These are phyloP conservation scores for Trichosporon asahii DNA, from an alignment of 1,284 basidiomycete species.

Conservation along the genomic window DNA sequence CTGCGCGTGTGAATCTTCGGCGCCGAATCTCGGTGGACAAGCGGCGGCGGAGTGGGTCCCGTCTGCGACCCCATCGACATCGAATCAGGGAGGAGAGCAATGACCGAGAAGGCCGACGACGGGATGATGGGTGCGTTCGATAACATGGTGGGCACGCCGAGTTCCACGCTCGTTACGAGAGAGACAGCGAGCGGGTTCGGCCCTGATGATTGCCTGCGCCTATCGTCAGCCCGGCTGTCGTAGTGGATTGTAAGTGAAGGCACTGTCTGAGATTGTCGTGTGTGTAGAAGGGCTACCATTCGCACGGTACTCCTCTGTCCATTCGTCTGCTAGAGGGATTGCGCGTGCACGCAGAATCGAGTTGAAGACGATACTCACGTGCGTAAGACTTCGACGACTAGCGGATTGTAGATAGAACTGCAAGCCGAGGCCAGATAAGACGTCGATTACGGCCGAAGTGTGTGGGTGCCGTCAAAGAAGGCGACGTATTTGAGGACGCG, in stretches of 20 bases:
- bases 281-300: too few species aligned
- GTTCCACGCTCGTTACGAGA: background rate
- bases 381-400: background rate
- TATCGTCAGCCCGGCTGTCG: background rate
- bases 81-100: constrained; percentile 37
- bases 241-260: too few species aligned
- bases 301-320: too few species aligned
- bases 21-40: background rate
- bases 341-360: background rate
- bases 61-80: constrained; percentile 16
- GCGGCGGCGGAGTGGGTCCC: background rate
- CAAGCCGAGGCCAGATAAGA: background rate
- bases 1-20: constrained; percentile 9
- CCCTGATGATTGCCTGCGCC: background rate
- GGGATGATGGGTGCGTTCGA: constrained; percentile 2
- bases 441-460: background rate
- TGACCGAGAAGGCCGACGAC: constrained; percentile 28
- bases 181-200: background rate
- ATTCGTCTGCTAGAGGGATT: background rate
- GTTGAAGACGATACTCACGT: background rate
- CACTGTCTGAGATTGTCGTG: too few species aligned
- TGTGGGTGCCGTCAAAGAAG: background rate
- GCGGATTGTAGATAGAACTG: background rate
- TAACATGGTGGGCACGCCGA: background rate
- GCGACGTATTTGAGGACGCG: background rate